Percentiles rank a stretch among this genome's conserved stretches.
Evolutionary conservation across 192 early-diverging fungal species (phyloP).

Genomic region (Globomyces pollinis-pini): DNA sequence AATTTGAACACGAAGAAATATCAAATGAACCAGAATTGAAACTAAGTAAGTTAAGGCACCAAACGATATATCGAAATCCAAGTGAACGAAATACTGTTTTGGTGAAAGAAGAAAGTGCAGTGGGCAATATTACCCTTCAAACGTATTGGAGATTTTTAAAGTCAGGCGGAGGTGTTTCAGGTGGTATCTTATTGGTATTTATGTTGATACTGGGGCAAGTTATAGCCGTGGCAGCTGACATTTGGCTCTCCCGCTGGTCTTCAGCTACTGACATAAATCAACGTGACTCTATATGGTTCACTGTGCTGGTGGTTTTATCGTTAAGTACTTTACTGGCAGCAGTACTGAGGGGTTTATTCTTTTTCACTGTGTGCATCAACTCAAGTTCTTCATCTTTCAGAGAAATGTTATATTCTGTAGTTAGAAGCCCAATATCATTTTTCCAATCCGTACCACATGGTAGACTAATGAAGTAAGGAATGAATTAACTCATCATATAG

Average conservation of each 20-base stretch:
- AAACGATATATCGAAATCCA: too few species aligned
- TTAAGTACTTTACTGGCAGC: too few species aligned
- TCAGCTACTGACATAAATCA: background rate
- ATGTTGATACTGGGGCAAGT: constrained; percentile 30
- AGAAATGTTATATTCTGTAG: constrained; percentile 36
- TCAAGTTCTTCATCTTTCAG: constrained; percentile 25
- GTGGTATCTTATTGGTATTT: constrained; percentile 18
- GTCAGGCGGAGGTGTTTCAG: constrained; percentile 17
- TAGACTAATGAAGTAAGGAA: constrained; percentile 41
- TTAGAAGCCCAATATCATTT: constrained; percentile 46
- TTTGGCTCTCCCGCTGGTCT: constrained; percentile 52
- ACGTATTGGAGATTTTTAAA: constrained; percentile 34
- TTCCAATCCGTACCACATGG: constrained; percentile 57
- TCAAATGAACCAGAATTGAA: background rate
- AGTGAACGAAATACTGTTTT: background rate
- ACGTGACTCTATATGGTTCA: too few species aligned
- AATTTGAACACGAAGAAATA: background rate
- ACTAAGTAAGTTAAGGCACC: too few species aligned
- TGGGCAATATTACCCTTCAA: constrained; percentile 23
- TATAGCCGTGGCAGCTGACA: constrained; percentile 31
- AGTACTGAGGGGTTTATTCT: constrained; percentile 32
- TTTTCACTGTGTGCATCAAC: constrained; percentile 27
- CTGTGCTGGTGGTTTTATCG: too few species aligned
- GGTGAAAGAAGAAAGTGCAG: constrained; percentile 15
- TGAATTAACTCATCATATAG: constrained; percentile 16